A percentile compares a stretch with the other conserved stretches of the same genome.
These are phyloP conservation scores for Coccomyxa subellipsoidea DNA, from an alignment of 163 green algal species.

Conservation along the genomic window DNA sequence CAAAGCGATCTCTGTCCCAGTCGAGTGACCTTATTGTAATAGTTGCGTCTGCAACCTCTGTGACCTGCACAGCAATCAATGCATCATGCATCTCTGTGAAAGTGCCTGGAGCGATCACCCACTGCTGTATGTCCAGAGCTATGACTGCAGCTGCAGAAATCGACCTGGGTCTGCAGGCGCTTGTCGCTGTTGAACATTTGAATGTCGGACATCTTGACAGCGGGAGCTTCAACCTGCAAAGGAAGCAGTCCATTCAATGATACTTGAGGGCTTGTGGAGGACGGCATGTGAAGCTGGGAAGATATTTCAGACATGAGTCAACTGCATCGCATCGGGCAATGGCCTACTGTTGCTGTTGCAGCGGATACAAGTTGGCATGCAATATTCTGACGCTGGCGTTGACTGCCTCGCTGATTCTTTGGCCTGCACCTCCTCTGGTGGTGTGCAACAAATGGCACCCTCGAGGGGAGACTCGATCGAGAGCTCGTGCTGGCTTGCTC, in stretches of 20 bases:
- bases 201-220: constrained; percentile 29
- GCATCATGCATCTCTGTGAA: too few relatives aligned
- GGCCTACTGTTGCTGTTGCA: background rate
- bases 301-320: too few relatives aligned
- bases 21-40: constrained; percentile 90
- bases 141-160: too few relatives aligned
- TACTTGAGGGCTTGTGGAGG: background rate
- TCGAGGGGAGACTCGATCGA: background rate
- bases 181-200: constrained; percentile 42
- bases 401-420: background rate
- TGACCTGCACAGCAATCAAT: constrained; percentile 21
- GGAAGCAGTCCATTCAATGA: background rate
- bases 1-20: constrained; percentile 94
- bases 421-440: background rate
- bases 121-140: too few relatives aligned
- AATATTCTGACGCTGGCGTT: background rate
- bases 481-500: background rate
- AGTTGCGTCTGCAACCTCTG: constrained; percentile 72
- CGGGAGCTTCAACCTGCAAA: constrained; percentile 10
- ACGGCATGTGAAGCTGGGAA: too few relatives aligned
- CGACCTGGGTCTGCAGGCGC: constrained; percentile 45
- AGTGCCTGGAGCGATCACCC: too few relatives aligned
- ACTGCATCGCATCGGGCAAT: background rate
- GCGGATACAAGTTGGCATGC: background rate
- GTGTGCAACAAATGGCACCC: background rate